Conservation (phyloP, 192 early-diverging fungal species). For the Backusella tuberculispora region DNA sequence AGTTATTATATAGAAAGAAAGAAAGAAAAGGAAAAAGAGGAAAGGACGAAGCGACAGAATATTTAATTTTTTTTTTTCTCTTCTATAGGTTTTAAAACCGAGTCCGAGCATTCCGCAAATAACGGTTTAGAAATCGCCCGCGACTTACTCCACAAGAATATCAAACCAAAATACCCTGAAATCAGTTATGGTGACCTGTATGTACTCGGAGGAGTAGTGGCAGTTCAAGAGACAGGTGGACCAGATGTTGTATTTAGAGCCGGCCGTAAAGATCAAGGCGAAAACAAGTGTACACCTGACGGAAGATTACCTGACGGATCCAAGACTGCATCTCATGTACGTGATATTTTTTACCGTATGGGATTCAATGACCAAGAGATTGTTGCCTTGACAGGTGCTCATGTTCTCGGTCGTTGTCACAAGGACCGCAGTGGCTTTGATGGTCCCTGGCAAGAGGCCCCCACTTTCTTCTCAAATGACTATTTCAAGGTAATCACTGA, state of each 20-base stretch:
- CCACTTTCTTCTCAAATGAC: constrained; percentile 88
- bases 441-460: constrained; percentile 89
- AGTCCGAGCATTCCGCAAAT: constrained; percentile 75
- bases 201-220: constrained; percentile 77
- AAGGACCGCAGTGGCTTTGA: constrained; percentile 75
- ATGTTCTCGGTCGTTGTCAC: constrained; percentile 81
- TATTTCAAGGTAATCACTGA: constrained; percentile 81
- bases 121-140: constrained; percentile 74
- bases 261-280: constrained; percentile 60
- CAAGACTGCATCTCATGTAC: constrained; percentile 66
- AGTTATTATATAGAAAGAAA: neutral
- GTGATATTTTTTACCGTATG: constrained; percentile 85
- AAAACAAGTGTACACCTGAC: constrained; percentile 62
- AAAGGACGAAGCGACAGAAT: neutral
- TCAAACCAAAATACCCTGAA: constrained; percentile 82
- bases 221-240: constrained; percentile 78
- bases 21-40: neutral
- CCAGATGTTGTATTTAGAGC: constrained; percentile 78
- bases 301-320: constrained; percentile 80
- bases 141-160: constrained; percentile 61
- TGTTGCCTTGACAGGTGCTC: constrained; percentile 78
- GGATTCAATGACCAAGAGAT: constrained; percentile 80
- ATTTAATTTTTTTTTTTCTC: neutral
- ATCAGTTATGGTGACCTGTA: constrained; percentile 88
- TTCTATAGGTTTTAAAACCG: constrained; percentile 57